Base-by-base conservation (phyloP, 176 grass and related monocot genomes). In the Oryza punctata region DNA sequence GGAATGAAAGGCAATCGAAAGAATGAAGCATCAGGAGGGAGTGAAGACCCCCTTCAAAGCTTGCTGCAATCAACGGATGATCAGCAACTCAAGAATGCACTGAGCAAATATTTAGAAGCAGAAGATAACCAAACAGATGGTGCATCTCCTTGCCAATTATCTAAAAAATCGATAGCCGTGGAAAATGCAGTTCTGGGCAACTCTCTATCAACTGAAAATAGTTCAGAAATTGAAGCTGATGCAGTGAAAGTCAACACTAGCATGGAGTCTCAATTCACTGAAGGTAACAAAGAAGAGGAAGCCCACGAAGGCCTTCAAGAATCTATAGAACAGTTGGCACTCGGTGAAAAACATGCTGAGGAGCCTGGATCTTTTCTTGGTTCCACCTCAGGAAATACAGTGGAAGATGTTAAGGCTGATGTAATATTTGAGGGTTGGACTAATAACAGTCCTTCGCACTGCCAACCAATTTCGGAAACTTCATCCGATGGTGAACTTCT, bases 401-500 rank as follows among this genome's bases (percentile, higher is more conserved):
- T 29, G 24, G 79, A 43, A 72, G 40, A 60, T 79, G 68, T 63
- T 18, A 74, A 40, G 6, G 3, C 27, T 79, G 60, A 45, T 78
- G 75, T 83, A 69, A 76, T 78, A 49, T 52, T 69, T 50, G 84
- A 82, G 10, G 32, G 25, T 83, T 41, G 9, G 38, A 65, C 25
- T 32, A 69, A 75, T 40, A 87, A 60, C 44, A 38, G 60, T 75
- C 12, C 84, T 52, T 68, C 84, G n/a, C 24, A 74, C 14, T 32
- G 75, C 69, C 79, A 79, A 70, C 41, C 84, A 63, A 69, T 86
- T 78, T 79, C 81, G 70, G 88, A 90, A 74, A 43, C 75, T 75
- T 87, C 80, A 50, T 78, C 75, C 25, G 69, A 79, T 64, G 73
- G 46, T 60, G 80, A 73, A 52, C 61, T 75, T 73, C 2, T 70